Evolutionary conservation across 2,329 filamentous ascomycete genomes (phyloP), one percentile per base, ranked within the genome.

Genomic region (Magnaporthiopsis rhizophila): DNA sequence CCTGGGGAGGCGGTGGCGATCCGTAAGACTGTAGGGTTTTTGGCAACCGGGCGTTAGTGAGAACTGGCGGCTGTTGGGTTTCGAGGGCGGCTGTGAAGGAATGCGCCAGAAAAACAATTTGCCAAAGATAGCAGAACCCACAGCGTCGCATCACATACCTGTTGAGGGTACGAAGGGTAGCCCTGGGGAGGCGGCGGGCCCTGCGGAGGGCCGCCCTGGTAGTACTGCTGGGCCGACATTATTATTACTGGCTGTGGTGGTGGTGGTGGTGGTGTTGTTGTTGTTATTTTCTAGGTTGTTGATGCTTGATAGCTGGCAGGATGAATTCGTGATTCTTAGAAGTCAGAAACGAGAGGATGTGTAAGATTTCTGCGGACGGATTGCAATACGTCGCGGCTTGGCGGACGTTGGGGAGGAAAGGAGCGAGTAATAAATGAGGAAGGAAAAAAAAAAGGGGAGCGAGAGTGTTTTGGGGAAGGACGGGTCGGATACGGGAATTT

Each of bases 151-250:
- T 57, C 24, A 32, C 58, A 61, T 61, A 80, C 79, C 70, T 74
- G 76, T 56, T 74, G 78, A 68, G 78, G 78, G 64, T 78, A 77
- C 67, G 79, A 77, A 63, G 77, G 78, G 64, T 78, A 76, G 62
- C 72, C 70, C 64, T 74, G 72, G 24, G 67, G 69, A 57, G 62
- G 62, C 13, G 66, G 65, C 34, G 66, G 68, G 59, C 61, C 59
- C 15, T 32, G 63, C 63, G 76, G 68, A 66, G 74, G 68, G 67
- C 74, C 73, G 68, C 74, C 71, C 65, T 75, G 69, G 69, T 79
- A 78, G 68, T 75, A 75, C 30, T 70, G 69, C 60, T 73, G 69
- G 64, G 73, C 72, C 32, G 74, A 74, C 77, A 79, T 69, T 53
- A 53, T 53, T 53, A 53, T 53, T 53, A 53, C 45, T 50, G 18